A percentile compares a stretch with the other conserved stretches of the same genome.
These are phyloP conservation scores for Neurospora sp. DNA, from an alignment of 495 filamentous ascomycete species.

Conservation along the genomic window DNA sequence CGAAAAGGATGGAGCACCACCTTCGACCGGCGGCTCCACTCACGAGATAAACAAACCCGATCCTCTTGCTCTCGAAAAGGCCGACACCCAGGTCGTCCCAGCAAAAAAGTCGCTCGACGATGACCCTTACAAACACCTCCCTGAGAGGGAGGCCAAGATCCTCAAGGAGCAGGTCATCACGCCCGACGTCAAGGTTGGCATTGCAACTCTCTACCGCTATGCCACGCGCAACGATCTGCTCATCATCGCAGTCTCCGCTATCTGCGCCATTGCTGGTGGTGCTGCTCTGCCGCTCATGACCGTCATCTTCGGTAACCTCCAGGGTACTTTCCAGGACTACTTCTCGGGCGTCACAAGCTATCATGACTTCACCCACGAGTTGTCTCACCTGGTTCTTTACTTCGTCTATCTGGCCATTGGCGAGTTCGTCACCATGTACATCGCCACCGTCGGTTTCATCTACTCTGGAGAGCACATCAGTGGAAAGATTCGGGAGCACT, in stretches of 20 bases:
- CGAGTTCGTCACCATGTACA: constrained; percentile 73
- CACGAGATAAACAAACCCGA: constrained; percentile 1
- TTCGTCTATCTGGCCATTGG: constrained; percentile 85
- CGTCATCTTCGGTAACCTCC: constrained; percentile 68
- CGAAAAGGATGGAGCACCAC: constrained; percentile 15
- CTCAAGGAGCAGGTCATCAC: constrained; percentile 63
- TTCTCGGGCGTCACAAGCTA: constrained; percentile 36
- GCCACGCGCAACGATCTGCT: constrained; percentile 63
- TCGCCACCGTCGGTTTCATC: constrained; percentile 81
- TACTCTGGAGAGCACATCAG: constrained; percentile 87
- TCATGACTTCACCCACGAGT: constrained; percentile 46
- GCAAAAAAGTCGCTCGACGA: constrained; percentile 29
- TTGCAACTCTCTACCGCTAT: constrained; percentile 67
- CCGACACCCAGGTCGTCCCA: constrained; percentile 39
- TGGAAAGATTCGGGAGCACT: constrained; percentile 74
- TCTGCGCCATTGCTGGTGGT: constrained; percentile 68
- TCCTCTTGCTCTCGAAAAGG: constrained; percentile 25
- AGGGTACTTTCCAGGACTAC: constrained; percentile 61
- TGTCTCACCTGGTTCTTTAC: constrained; percentile 65
- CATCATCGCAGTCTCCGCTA: constrained; percentile 54
- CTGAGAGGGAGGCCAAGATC: constrained; percentile 51
- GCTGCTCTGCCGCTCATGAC: constrained; percentile 84
- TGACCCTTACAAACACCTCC: constrained; percentile 46
- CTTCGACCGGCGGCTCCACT: constrained; percentile 18
- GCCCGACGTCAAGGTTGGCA: constrained; percentile 52